Percentiles rank a stretch among this genome's conserved stretches.
These are phyloP conservation scores for Trypanosomatidae sp. DNA, from an alignment of 208 protist species.

Conservation along the genomic window DNA sequence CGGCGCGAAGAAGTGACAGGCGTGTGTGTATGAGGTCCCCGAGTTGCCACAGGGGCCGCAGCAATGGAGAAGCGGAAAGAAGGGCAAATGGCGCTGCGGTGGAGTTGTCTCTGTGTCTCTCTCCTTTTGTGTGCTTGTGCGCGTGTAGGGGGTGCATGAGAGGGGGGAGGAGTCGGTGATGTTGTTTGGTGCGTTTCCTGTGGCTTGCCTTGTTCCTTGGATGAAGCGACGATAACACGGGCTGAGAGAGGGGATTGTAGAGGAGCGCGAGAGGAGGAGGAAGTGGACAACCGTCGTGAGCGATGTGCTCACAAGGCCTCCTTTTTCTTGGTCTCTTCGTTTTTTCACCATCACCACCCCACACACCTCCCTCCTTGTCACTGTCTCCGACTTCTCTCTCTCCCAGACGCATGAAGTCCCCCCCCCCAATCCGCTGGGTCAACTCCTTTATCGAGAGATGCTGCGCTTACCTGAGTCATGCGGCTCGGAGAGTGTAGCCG, in stretches of 20 bases:
- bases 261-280: background rate
- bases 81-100: background rate
- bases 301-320: background rate
- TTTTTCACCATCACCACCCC: background rate
- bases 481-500: background rate
- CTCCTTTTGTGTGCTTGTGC: background rate
- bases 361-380: background rate
- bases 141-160: background rate
- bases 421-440: background rate
- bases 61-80: background rate
- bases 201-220: background rate
- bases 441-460: background rate
- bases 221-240: background rate
- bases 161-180: background rate
- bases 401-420: background rate
- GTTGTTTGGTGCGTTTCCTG: background rate
- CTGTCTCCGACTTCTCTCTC: background rate
- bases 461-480: background rate
- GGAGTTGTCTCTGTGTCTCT: background rate
- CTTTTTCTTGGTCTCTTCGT: background rate
- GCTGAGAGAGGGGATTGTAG: background rate
- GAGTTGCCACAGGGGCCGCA: background rate
- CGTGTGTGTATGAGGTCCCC: background rate
- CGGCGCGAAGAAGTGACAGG: constrained; percentile 36
- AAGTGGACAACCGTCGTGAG: background rate